phyloP scores from a whole-genome alignment of 805 yeast genomes.

The Hanseniaspora guilliermondii region DNA sequence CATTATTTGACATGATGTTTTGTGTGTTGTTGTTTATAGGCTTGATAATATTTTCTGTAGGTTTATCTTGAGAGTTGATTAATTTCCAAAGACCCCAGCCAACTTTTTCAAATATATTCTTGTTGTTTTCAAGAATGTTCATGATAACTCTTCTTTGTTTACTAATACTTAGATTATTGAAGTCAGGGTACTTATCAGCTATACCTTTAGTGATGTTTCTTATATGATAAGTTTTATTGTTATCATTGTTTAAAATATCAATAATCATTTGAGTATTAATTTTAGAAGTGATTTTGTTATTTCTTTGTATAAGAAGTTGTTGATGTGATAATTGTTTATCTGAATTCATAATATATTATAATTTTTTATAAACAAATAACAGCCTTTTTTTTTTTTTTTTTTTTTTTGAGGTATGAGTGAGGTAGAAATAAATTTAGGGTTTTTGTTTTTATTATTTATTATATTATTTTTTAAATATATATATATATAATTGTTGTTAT shows the following conservation, averaged over 20 bases:
- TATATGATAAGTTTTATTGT: constrained; percentile 34
- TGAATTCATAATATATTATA: not conserved
- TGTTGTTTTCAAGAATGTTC: constrained; percentile 72
- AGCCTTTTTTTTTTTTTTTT: too few species aligned
- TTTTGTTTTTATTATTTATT: too few species aligned
- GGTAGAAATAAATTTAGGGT: too few species aligned
- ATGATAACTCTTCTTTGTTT: constrained; percentile 84
- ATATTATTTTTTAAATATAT: too few species aligned
- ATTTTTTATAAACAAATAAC: too few species aligned
- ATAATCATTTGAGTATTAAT: constrained; percentile 28
- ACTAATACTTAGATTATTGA: constrained; percentile 66
- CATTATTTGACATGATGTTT: constrained; percentile 14
- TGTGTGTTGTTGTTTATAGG: not conserved
- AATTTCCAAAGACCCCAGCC: constrained; percentile 97
- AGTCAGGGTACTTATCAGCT: constrained; percentile 61
- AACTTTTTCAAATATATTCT: constrained; percentile 65
- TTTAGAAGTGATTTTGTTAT: constrained; percentile 10
- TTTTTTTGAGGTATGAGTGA: not conserved
- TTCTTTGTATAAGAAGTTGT: constrained; percentile 10
- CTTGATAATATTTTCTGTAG: not conserved
- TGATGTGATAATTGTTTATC: constrained; percentile 4
- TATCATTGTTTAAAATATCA: constrained; percentile 29
- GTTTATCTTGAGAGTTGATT: not conserved
- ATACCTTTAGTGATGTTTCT: constrained; percentile 76
- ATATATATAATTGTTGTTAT: not conserved